Base-by-base conservation (phyloP, 345 rosid genomes). In the Sonneratia caseolaris region DNA sequence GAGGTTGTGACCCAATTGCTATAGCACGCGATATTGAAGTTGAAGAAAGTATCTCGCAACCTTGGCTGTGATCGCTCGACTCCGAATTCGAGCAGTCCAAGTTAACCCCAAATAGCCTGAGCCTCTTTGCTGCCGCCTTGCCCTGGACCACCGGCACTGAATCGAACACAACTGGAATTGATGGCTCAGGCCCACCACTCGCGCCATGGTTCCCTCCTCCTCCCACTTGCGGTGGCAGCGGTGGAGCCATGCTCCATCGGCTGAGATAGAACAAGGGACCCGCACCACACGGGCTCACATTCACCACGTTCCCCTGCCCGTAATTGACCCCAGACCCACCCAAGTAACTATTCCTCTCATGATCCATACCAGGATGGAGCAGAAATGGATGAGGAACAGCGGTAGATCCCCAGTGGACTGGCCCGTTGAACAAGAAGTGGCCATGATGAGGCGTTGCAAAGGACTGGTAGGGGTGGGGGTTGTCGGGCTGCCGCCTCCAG, bases 71-170 rank as follows among this genome's bases (percentile, higher is more conserved):
- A 14, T 62, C 71, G 32, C 76, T 77, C 0, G 81, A 56, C 68
- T 81, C 87, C 10, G 79, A 59, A 16, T 80, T 74, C 56, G 87
- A 87, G 79, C 92, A 91, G 56, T 91, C 98, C 97, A 93, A 88
- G 87, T 93, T 89, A 49, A 93, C 98, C 22, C 98, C 98, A 56
- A 93, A 93, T 72, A 93, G 85, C 78, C 98, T 86, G 59, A 93
- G 73, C 71, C 91, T 86, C 85, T 91, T 91, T 3, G 84, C 91
- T 3, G 88, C 82, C 0, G 82, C 90, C 68, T 79, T 84, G 27
- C 91, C 89, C 72, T 85, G 83, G 70, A 86, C 88, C 80, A 86
- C 84, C 68, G 93, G 89, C 37, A 86, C 89, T 66, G 92, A 88
- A 42, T 82, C 86, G 69, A 74, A 82, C 74, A 86, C 87, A 72